Conservation (phyloP, 768 basidiomycete genomes). For the Solioccasus polychromus region DNA sequence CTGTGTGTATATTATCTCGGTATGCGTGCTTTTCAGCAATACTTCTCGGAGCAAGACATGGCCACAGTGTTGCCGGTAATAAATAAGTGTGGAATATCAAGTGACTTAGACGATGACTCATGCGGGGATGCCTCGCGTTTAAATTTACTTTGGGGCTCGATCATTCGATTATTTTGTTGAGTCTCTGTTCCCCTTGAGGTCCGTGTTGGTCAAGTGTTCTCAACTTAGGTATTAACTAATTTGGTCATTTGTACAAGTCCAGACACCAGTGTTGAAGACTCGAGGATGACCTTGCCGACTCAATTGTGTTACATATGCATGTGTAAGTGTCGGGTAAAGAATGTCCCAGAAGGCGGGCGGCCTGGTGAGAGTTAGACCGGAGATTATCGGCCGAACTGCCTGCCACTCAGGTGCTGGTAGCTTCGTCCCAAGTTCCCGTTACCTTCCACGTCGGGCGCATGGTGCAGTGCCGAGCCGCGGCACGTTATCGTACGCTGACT, state of each 20-base stretch:
- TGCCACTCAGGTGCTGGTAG: not conserved
- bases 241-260: not conserved
- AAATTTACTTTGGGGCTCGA: not conserved
- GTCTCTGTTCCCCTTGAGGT: not conserved
- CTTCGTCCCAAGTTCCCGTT: not conserved
- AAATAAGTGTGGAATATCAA: not conserved
- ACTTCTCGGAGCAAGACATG: not conserved
- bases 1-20: too few species aligned
- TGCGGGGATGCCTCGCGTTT: not conserved
- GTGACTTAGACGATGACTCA: not conserved
- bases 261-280: too few species aligned
- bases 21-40: too few species aligned
- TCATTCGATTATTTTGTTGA: not conserved
- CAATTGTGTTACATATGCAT: too few species aligned
- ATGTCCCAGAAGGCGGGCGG: not conserved
- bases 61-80: not conserved
- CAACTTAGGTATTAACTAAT: not conserved
- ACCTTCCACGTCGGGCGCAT: not conserved
- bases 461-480: not conserved
- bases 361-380: not conserved
- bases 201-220: not conserved
- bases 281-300: too few species aligned
- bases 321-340: too few species aligned
- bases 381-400: slow-evolving; percentile 7
- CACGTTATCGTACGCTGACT: not conserved